Base-by-base conservation (phyloP, 352 stramenopile species). In the Albugo laibachii region DNA sequence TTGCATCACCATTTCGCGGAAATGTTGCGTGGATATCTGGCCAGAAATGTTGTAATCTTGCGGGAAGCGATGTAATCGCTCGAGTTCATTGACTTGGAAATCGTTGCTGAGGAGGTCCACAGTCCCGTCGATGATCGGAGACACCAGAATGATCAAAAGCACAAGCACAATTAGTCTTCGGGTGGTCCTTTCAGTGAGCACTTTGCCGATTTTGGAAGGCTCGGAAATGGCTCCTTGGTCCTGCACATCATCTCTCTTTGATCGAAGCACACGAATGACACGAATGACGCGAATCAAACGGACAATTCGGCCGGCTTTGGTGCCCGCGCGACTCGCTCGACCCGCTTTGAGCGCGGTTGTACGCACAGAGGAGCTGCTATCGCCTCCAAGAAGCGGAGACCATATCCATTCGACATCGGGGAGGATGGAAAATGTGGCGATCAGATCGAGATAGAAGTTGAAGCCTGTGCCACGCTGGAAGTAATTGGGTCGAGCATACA, bases 131-230 rank as follows among this genome's bases (percentile, higher is more conserved):
- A 92, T 85, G 36, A 87, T 79, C 5, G 76, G 79, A 0, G 80
- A 83, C 0, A 87, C 53, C 41, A 92, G 83, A 45, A 92, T 86
- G 57, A 92, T 92, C 3, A 83, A 47, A 1, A 94, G 63, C 50
- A 94, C 78, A 0, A 95, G 66, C 20, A 96, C 63, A 46, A 97
- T 96, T 19, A 97, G 56, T 34, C 79, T 65, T 10, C 84, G 67
- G 16, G 88, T 97, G 10, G 91, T 97, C 45, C 95, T 93, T 49
- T 97, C 88, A 6, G 87, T 95, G 38, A 97, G 55, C 51, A 95
- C 83, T 50, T 93, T 92, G 41, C 91, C 91, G 44, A 97, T 87
- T 57, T 96, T 96, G 27, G 77, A 93, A 13, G 81, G 81, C 54
- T 94, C 78, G 0, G 73, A 84, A 47, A 92, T 80, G 45, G 80